Conservation (phyloP, 441 rosid species). For the Biscutella laevigata region DNA sequence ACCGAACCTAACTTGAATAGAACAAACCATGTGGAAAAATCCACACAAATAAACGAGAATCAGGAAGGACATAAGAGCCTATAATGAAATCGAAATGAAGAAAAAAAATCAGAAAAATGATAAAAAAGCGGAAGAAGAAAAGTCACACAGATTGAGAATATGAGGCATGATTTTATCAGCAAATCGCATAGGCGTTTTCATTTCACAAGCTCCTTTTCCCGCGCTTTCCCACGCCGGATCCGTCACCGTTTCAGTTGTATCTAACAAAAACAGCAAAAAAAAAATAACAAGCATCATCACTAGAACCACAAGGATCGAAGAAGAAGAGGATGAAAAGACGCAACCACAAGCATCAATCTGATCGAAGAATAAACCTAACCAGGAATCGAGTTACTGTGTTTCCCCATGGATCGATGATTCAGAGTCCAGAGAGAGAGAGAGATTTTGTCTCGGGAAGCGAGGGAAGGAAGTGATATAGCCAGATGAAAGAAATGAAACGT, state of each 20-base stretch:
- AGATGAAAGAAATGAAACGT: not conserved
- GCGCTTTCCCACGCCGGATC: slow-evolving; percentile 34
- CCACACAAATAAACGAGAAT: too few species aligned
- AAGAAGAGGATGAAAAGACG: slow-evolving; percentile 13
- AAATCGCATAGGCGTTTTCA: slow-evolving; percentile 4
- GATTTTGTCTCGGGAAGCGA: not conserved
- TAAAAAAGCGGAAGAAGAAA: not conserved
- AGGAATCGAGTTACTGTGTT: not conserved
- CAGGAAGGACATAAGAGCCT: not conserved
- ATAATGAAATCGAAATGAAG: not conserved
- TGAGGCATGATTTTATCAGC: slow-evolving; percentile 61
- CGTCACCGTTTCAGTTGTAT: slow-evolving; percentile 11
- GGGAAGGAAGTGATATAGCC: not conserved
- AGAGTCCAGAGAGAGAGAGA: too few species aligned
- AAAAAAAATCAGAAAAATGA: not conserved
- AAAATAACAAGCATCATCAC: not conserved
- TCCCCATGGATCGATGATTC: slow-evolving; percentile 2
- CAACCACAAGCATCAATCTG: not conserved
- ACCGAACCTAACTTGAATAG: too few species aligned
- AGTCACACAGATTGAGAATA: slow-evolving; percentile 59
- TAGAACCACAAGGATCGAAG: not conserved
- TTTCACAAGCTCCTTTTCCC: slow-evolving; percentile 40
- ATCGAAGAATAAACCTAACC: slow-evolving; percentile 5
- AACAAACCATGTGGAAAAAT: too few species aligned
- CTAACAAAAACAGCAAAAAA: not conserved